phyloP scores from a whole-genome alignment of 495 filamentous ascomycete species.

The Hypoxylon fragiforme region DNA sequence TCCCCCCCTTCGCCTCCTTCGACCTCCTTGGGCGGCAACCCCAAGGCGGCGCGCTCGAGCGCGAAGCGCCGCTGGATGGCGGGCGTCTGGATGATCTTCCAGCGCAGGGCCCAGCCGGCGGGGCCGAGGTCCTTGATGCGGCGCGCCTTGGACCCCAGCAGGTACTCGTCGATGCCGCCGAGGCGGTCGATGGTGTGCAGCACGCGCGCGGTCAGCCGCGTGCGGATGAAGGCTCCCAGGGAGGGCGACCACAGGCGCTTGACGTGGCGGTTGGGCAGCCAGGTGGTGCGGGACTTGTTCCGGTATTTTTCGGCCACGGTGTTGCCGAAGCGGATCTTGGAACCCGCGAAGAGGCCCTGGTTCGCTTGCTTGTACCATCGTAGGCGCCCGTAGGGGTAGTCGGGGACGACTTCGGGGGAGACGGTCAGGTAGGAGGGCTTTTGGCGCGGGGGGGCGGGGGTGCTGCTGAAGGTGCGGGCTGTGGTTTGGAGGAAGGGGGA shows the following conservation, averaged over 20 bases:
- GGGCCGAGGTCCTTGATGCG: constrained; percentile 84
- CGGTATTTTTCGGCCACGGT: constrained; percentile 75
- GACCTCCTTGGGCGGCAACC: constrained; percentile 37
- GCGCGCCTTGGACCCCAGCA: constrained; percentile 71
- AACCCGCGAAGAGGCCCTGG: constrained; percentile 78
- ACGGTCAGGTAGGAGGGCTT: constrained; percentile 37
- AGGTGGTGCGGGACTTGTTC: constrained; percentile 80
- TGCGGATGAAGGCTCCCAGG: constrained; percentile 65
- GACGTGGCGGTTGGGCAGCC: constrained; percentile 84
- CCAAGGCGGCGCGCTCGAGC: constrained; percentile 52
- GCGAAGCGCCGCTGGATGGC: constrained; percentile 62
- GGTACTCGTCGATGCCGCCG: constrained; percentile 88
- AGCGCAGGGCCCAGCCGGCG: constrained; percentile 84
- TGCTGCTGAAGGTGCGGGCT: constrained; percentile 28
- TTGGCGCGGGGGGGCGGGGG: constrained; percentile 27
- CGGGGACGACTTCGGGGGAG: constrained; percentile 55
- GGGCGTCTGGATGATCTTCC: constrained; percentile 78
- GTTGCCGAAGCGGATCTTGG: constrained; percentile 87
- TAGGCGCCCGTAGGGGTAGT: constrained; percentile 84
- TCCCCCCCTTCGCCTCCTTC: not conserved
- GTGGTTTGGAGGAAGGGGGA: constrained; percentile 32
- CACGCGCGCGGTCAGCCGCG: constrained; percentile 75
- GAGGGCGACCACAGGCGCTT: constrained; percentile 74
- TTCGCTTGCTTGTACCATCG: constrained; percentile 84
- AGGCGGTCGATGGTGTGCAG: constrained; percentile 84